Percentiles rank a stretch among this genome's conserved stretches.
These are phyloP conservation scores for Stipa capillata DNA, from an alignment of 176 grass and related monocot species.

Conservation along the genomic window DNA sequence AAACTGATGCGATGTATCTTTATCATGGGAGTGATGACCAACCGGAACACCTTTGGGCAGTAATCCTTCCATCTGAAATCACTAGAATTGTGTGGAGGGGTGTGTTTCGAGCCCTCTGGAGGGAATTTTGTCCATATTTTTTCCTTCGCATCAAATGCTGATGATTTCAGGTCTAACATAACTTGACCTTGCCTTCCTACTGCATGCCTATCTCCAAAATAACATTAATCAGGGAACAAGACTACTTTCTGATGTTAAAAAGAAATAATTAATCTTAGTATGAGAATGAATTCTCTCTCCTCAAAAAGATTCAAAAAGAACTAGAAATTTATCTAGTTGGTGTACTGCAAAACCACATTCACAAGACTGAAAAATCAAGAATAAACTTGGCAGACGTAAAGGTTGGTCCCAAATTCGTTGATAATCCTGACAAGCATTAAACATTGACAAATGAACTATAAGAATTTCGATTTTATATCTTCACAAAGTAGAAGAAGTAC, in stretches of 20 bases:
- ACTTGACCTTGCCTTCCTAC: conserved; percentile 74
- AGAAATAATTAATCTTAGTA: background rate
- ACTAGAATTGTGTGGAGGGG: conserved; percentile 85
- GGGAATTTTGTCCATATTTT: conserved; percentile 99
- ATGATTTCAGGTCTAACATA: conserved; percentile 71
- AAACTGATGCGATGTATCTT: conserved; percentile 11
- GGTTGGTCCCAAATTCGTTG: no score
- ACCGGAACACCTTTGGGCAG: conserved; percentile 97
- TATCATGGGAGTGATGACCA: conserved; percentile 28
- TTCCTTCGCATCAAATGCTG: conserved; percentile 84
- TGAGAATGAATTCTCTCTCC: background rate
- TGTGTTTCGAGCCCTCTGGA: conserved; percentile 82
- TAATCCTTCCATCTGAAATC: conserved; percentile 99
- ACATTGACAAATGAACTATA: background rate
- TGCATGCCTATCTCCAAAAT: conserved; percentile 58
- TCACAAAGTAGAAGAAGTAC: background rate
- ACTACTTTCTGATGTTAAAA: conserved; percentile 3
- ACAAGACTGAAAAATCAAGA: background rate
- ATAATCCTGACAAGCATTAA: background rate
- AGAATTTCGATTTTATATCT: background rate
- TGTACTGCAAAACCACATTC: background rate
- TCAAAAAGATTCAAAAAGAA: no score
- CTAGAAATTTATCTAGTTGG: background rate
- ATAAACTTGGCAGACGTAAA: no score
- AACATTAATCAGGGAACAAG: conserved; percentile 8